These are phyloP conservation scores for Hyphodiscus hymeniophilus DNA, from an alignment of 495 filamentous ascomycete genomes.

Conservation along the genomic window DNA sequence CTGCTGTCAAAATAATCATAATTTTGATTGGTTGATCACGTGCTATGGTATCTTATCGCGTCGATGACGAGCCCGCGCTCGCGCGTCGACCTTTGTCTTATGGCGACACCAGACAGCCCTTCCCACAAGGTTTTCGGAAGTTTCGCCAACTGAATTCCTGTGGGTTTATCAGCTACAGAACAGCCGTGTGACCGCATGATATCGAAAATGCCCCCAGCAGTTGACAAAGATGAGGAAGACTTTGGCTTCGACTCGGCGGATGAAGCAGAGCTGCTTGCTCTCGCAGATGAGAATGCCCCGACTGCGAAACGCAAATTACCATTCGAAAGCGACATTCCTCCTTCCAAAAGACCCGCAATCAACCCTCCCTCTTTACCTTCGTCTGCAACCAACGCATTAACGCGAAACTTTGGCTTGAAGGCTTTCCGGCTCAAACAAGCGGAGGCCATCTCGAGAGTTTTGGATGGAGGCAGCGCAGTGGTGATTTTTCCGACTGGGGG, in stretches of 20 bases:
- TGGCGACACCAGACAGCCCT: no score
- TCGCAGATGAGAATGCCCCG: neutral
- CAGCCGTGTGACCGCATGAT: neutral
- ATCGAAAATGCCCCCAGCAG: neutral
- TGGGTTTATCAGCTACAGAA: no score
- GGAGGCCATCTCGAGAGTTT: slow-evolving; percentile 31
- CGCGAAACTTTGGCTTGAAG: slow-evolving; percentile 36
- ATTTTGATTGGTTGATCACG: no score
- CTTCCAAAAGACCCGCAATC: slow-evolving; percentile 13
- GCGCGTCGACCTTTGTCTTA: no score
- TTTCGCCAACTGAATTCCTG: no score
- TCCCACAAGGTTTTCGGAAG: no score
- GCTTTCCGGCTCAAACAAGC: slow-evolving; percentile 43
- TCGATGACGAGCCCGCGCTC: no score
- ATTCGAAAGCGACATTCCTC: neutral
- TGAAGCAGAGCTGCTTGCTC: slow-evolving; percentile 13
- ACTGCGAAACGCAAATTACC: slow-evolving; percentile 9
- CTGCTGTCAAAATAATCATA: no score
- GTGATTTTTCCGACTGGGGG: slow-evolving; percentile 54
- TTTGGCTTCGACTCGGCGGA: slow-evolving; percentile 8
- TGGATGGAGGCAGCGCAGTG: slow-evolving; percentile 40
- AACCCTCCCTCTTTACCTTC: slow-evolving; percentile 8
- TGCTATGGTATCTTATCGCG: no score
- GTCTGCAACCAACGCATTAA: slow-evolving; percentile 28
- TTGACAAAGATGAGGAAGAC: neutral